Percentiles rank a stretch among this genome's conserved stretches.
phyloP scores from a whole-genome alignment of 2,329 filamentous ascomycete species.

The Colletotrichum destructivum region DNA sequence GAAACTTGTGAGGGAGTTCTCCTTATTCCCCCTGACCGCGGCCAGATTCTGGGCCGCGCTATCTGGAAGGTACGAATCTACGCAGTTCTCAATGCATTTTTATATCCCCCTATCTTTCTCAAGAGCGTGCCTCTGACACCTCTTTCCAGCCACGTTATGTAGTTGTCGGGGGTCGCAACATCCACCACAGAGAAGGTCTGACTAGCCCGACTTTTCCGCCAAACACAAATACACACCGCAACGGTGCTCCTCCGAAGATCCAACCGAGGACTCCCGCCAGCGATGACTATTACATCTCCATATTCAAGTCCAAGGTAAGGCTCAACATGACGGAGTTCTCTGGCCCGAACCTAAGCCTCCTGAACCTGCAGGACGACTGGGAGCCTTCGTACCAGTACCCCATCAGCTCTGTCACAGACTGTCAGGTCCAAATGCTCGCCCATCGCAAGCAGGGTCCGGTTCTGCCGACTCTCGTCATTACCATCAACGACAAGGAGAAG shows the following conservation, averaged over 20 bases:
- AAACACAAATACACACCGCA: conserved; percentile 56
- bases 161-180: conserved; percentile 62
- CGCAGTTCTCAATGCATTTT: conserved; percentile 22
- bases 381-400: conserved; percentile 70
- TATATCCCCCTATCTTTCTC: conserved; percentile 15
- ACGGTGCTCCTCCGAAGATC: conserved; percentile 54
- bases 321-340: conserved; percentile 34
- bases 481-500: conserved; percentile 72
- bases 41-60: conserved; percentile 65
- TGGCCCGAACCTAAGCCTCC: conserved; percentile 31
- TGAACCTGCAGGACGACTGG: conserved; percentile 62
- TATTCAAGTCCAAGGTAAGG: conserved; percentile 71
- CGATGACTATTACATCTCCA: conserved; percentile 65
- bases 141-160: conserved; percentile 70
- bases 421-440: conserved; percentile 71
- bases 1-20: conserved; percentile 60
- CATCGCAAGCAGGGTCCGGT: conserved; percentile 74
- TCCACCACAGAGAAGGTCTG: conserved; percentile 52
- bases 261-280: conserved; percentile 46
- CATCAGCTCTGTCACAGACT: conserved; percentile 67
- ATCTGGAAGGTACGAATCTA: conserved; percentile 64
- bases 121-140: conserved; percentile 23
- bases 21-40: conserved; percentile 66
- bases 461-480: conserved; percentile 72
- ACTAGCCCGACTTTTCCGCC: conserved; percentile 57